Conservation (phyloP, 129 eudicot genomes). For the Lactuca saligna region DNA sequence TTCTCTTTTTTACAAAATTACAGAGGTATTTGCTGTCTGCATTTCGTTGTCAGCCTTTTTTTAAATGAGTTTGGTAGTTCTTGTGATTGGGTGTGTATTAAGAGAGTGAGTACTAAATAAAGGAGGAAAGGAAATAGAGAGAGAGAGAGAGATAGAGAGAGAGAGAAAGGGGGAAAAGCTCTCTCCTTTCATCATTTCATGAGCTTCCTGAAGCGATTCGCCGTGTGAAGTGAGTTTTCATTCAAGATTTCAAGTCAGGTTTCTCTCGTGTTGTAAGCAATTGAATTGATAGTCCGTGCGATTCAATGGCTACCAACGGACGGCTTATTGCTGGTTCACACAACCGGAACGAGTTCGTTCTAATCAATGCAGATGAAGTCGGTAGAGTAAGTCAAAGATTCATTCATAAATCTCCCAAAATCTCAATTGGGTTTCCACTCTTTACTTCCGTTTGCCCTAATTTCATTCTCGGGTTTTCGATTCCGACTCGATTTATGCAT, state of each 20-base stretch:
- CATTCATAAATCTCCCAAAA: neutral
- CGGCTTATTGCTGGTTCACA: slow-evolving; percentile 84
- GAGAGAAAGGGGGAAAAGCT: slow-evolving; percentile 5
- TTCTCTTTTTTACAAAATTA: neutral
- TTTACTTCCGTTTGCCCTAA: slow-evolving; percentile 5
- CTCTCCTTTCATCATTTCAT: slow-evolving; percentile 15
- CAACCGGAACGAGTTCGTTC: slow-evolving; percentile 76
- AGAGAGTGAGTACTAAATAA: slow-evolving; percentile 19
- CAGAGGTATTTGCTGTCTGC: slow-evolving; percentile 20
- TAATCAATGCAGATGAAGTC: slow-evolving; percentile 88
- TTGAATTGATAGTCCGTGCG: neutral
- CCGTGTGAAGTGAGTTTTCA: slow-evolving; percentile 10
- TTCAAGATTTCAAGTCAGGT: neutral
- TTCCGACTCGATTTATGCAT: neutral
- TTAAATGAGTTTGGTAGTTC: slow-evolving; percentile 35
- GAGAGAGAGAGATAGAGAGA: no score
- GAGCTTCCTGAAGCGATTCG: slow-evolving; percentile 16
- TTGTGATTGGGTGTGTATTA: slow-evolving; percentile 34
- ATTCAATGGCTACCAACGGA: slow-evolving; percentile 67
- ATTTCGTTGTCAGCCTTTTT: slow-evolving; percentile 42
- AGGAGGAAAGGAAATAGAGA: neutral
- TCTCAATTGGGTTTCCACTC: neutral
- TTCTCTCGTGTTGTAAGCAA: neutral
- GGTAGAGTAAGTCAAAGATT: slow-evolving; percentile 56
- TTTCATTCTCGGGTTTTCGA: slow-evolving; percentile 16